A percentile compares a stretch with the other conserved stretches of the same genome.
Conservation (phyloP, 257 asterid species). For the Solanum arcanum region DNA sequence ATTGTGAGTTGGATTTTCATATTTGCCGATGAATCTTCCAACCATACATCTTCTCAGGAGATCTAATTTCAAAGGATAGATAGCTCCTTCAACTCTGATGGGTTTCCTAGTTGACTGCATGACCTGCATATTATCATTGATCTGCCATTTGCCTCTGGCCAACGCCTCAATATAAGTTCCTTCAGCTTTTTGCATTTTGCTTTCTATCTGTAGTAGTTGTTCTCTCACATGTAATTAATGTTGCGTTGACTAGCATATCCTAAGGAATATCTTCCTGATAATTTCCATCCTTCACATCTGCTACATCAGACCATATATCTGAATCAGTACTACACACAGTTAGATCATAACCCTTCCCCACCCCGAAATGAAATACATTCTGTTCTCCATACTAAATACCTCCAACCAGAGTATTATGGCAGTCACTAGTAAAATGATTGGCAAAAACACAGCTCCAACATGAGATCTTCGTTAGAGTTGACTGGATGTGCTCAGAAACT, state of each 20-base stretch:
- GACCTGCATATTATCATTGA: background rate
- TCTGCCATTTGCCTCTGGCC: background rate
- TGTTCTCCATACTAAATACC: background rate
- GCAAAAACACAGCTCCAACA: background rate
- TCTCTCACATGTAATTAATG: background rate
- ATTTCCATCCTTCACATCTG: background rate
- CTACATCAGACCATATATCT: background rate
- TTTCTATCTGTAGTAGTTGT: background rate
- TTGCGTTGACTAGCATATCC: background rate
- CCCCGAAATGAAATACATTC: background rate
- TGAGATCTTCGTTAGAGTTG: background rate
- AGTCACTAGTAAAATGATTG: background rate
- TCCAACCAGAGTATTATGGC: background rate
- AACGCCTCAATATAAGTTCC: background rate
- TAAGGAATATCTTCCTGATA: background rate
- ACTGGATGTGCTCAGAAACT: background rate
- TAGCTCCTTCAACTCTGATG: background rate
- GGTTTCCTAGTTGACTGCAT: background rate
- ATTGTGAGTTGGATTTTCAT: background rate
- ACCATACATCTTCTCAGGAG: background rate
- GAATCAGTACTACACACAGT: background rate
- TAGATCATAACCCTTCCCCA: background rate
- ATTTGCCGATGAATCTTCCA: background rate
- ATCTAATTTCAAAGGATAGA: background rate
- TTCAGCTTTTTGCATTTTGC: background rate